These are phyloP conservation scores for Elongisporangium undulatum DNA, from an alignment of 352 stramenopile species.

Conservation along the genomic window DNA sequence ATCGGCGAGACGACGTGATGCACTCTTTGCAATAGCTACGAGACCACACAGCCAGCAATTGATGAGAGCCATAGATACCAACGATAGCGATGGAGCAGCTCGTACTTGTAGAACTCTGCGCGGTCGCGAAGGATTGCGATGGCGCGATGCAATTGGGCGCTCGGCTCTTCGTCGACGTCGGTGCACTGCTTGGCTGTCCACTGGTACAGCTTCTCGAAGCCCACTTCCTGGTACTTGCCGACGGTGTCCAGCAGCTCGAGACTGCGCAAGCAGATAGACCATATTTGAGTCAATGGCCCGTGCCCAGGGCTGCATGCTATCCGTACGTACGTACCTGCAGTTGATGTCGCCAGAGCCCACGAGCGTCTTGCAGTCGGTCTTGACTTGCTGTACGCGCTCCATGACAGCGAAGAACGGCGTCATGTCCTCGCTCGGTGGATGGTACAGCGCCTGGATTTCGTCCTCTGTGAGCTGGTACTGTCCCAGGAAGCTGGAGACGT, in stretches of 20 bases:
- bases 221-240: constrained; percentile 76
- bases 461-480: constrained; percentile 68
- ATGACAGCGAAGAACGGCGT: constrained; percentile 61
- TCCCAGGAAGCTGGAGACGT: constrained; percentile 36
- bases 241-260: constrained; percentile 87
- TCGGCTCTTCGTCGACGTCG: constrained; percentile 62
- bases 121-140: constrained; percentile 61
- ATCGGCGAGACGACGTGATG: constrained; percentile 44
- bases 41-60: neutral
- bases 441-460: constrained; percentile 56
- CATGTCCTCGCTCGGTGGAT: constrained; percentile 42
- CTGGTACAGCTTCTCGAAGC: constrained; percentile 83
- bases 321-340: constrained; percentile 23
- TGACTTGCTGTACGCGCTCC: constrained; percentile 68
- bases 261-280: constrained; percentile 12
- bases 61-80: neutral
- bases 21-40: constrained; percentile 81
- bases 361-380: constrained; percentile 61
- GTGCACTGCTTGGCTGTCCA: constrained; percentile 84
- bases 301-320: neutral
- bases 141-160: constrained; percentile 55
- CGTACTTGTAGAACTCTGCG: constrained; percentile 75
- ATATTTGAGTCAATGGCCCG: neutral
- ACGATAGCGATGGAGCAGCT: neutral
- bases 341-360: constrained; percentile 33